Percentiles rank a stretch among this genome's conserved stretches.
Conservation (phyloP, 2,329 filamentous ascomycete species). For the Colletotrichum sp. region DNA sequence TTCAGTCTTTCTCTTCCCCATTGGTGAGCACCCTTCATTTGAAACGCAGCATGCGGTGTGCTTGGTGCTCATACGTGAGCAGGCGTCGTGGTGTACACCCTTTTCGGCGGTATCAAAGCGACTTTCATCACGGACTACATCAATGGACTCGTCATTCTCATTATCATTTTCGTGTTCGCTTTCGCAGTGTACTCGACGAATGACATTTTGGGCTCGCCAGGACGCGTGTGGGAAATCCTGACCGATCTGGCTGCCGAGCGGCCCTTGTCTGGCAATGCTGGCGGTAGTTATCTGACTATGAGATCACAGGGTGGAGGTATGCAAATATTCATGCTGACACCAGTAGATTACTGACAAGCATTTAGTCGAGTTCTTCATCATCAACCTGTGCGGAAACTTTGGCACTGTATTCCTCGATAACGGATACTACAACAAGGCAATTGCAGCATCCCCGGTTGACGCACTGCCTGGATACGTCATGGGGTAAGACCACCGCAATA, state of each 20-base stretch:
- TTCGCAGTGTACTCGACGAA: conserved; percentile 82
- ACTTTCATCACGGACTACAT: conserved; percentile 87
- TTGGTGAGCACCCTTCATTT: conserved; percentile 56
- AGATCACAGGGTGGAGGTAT: conserved; percentile 72
- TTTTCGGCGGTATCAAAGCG: conserved; percentile 81
- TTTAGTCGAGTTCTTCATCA: conserved; percentile 80
- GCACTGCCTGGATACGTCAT: conserved; percentile 89
- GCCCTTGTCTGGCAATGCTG: conserved; percentile 79
- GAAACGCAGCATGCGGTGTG: too few species aligned
- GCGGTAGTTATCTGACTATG: conserved; percentile 89
- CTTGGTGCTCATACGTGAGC: neutral
- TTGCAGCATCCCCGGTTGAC: conserved; percentile 83
- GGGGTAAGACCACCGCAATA: conserved; percentile 44
- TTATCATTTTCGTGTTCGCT: conserved; percentile 86
- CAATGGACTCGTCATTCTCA: conserved; percentile 82
- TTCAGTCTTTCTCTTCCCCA: conserved; percentile 82
- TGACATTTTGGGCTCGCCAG: conserved; percentile 74
- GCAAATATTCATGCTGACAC: neutral
- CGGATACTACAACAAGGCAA: conserved; percentile 92
- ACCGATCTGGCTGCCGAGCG: conserved; percentile 70
- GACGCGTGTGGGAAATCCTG: conserved; percentile 79
- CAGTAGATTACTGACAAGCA: neutral
- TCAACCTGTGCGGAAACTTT: conserved; percentile 86
- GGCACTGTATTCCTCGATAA: conserved; percentile 87
- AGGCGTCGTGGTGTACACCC: conserved; percentile 73